Evolutionary conservation across 2,329 filamentous ascomycete genomes (phyloP), one percentile per base, ranked within the genome.

Genomic region (Gremmenia infestans): DNA sequence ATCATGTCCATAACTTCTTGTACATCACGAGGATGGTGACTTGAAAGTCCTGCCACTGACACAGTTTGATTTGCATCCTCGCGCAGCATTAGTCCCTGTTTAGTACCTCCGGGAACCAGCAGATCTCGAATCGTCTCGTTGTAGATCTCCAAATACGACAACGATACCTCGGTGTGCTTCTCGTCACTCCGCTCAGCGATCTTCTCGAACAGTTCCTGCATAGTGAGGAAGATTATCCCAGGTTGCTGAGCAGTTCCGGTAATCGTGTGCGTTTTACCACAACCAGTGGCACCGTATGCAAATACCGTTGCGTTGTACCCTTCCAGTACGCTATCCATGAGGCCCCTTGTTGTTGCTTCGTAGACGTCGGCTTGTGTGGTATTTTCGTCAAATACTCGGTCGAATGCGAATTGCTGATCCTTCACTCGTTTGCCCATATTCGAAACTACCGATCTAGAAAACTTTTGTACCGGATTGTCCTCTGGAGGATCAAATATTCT

Each of bases 1-100:
- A 99, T 97, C 82, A 99, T 97, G 68, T 99, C 93, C 94, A 99
- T 99, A 67, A 99, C 94, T 73, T 99, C 87, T 69, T 95, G 85
- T 14, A 97, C 94, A 69, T 93, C 90, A 65, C 87, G 87, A 2
- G 94, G 94, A 62, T 89, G 88, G 70, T 97, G 91, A 67, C 91
- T 97, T 2, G 91, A 94, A 46, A 99, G 78, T 0, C 93, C 94
- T 4, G 90, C 81, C 1, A 99, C 94, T 0, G 90, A 94, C 7
- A 99, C 94, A 11, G 89, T 85, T 71, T 96, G 90, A 67, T 97
- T 92, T 56, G 89, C 88, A 75, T 99, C 94, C 73, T 99, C 94
- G 48, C 94, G 87, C 42, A 99, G 80, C 86, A 94, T 96, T 61
- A 99, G 74, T 3, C 91, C 88, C 63, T 85, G 81, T 74, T 92